Evolutionary conservation across 257 asterid genomes (phyloP).

Genomic region (Gardenia jasminoides): DNA sequence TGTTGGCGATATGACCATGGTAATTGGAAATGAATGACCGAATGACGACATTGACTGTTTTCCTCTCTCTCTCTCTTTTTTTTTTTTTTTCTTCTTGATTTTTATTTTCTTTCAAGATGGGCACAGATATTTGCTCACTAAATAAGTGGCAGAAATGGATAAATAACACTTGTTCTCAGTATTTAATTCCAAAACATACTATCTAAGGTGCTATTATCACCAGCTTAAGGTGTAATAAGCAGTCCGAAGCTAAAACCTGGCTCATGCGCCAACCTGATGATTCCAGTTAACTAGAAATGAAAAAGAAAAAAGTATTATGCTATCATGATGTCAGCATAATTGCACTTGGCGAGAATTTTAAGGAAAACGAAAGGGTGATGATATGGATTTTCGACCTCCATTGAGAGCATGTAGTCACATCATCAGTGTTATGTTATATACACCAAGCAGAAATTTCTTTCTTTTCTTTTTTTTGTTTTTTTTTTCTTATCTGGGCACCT

Average conservation of each 20-base stretch:
- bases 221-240: neutral
- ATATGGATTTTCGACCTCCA: neutral
- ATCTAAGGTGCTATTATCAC: neutral
- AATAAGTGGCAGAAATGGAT: neutral
- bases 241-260: neutral
- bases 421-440: neutral
- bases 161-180: too few relatives aligned
- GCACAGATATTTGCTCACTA: neutral
- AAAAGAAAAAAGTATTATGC: neutral
- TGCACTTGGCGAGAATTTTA: slow-evolving; percentile 11
- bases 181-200: too few relatives aligned
- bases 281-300: neutral
- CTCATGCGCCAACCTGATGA: neutral
- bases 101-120: neutral
- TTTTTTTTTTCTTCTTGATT: neutral
- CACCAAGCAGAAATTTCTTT: neutral
- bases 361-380: slow-evolving; percentile 8
- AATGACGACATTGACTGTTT: neutral
- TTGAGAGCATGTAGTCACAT: neutral
- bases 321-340: slow-evolving; percentile 14
- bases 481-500: too few relatives aligned
- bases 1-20: neutral
- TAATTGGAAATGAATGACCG: neutral
- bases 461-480: too few relatives aligned
- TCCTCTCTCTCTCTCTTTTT: neutral